Percentiles rank a stretch among this genome's conserved stretches.
Conservation (phyloP, 1,284 basidiomycete genomes). For the Marasmius fiardii region DNA sequence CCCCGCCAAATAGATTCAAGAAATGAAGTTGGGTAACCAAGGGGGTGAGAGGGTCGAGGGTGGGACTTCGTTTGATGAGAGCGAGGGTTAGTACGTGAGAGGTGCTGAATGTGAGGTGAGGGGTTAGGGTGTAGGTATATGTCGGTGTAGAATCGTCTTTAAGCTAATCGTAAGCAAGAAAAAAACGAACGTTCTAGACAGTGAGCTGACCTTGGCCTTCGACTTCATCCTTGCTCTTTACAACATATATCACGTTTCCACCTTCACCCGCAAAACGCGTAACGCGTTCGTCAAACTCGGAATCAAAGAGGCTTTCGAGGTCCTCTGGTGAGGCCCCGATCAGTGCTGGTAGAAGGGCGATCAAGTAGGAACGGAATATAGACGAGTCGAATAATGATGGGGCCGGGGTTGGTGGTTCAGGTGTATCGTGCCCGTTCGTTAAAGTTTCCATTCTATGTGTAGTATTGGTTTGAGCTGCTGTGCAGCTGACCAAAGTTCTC, state of each 20-base stretch:
- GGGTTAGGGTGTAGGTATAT: conserved; percentile 68
- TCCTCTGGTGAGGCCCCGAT: conserved; percentile 64
- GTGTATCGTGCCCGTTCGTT: conserved; percentile 6
- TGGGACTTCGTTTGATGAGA: conserved; percentile 89
- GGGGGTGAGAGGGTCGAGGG: conserved; percentile 76
- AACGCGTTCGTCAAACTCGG: conserved; percentile 72
- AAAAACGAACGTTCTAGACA: conserved; percentile 1
- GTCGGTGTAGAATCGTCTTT: conserved; percentile 59
- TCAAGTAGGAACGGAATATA: conserved; percentile 65
- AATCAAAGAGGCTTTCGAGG: conserved; percentile 66
- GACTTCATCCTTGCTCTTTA: conserved; percentile 68
- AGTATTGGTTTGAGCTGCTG: not conserved
- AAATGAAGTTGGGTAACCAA: conserved; percentile 89
- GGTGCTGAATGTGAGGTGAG: conserved; percentile 78
- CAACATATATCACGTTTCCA: conserved; percentile 72
- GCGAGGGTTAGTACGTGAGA: conserved; percentile 86
- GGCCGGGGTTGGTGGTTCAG: conserved; percentile 5
- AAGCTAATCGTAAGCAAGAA: conserved; percentile 4
- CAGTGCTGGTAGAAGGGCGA: conserved; percentile 70
- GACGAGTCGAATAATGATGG: conserved; percentile 51
- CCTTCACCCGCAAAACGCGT: conserved; percentile 71
- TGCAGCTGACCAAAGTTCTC: too few relatives aligned
- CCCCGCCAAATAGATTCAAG: conserved; percentile 88
- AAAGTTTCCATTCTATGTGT: not conserved
- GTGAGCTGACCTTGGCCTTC: conserved; percentile 48